phyloP scores from a whole-genome alignment of 164 flowering plant genomes.

The Umbilicus rupestris region DNA sequence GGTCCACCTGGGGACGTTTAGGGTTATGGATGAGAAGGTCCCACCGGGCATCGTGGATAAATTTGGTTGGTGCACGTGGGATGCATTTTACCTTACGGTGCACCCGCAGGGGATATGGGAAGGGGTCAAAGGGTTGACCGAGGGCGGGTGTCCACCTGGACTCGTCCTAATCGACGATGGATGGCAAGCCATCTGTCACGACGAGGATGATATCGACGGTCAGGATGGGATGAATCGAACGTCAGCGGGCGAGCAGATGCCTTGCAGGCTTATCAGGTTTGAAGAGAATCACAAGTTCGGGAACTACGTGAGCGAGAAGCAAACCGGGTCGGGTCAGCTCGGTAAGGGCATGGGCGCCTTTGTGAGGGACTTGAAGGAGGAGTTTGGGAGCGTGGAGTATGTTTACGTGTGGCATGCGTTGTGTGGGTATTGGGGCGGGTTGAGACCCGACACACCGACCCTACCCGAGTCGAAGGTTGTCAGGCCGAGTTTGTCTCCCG shows the following conservation, averaged over 20 bases:
- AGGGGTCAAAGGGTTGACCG: conserved; percentile 31
- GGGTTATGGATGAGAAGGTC: conserved; percentile 29
- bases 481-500: conserved; percentile 47
- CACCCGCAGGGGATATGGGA: conserved; percentile 34
- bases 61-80: conserved; percentile 64
- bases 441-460: conserved; percentile 44
- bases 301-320: conserved; percentile 23
- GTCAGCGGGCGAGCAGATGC: conserved; percentile 51
- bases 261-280: conserved; percentile 31
- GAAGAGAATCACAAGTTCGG: conserved; percentile 39
- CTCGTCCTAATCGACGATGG: conserved; percentile 43
- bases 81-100: conserved; percentile 43
- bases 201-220: conserved; percentile 34
- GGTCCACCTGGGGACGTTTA: conserved; percentile 32
- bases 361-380: conserved; percentile 55
- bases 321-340: background rate
- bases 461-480: conserved; percentile 45
- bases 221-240: conserved; percentile 36
- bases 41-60: conserved; percentile 37
- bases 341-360: conserved; percentile 65
- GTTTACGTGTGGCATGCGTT: conserved; percentile 93
- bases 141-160: conserved; percentile 41
- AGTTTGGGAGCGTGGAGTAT: conserved; percentile 48
- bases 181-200: conserved; percentile 55
- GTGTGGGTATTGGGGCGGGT: conserved; percentile 92